Percentiles rank a stretch among this genome's conserved stretches.
Conservation (phyloP, 768 basidiomycete genomes). For the Amanita fuliginea region DNA sequence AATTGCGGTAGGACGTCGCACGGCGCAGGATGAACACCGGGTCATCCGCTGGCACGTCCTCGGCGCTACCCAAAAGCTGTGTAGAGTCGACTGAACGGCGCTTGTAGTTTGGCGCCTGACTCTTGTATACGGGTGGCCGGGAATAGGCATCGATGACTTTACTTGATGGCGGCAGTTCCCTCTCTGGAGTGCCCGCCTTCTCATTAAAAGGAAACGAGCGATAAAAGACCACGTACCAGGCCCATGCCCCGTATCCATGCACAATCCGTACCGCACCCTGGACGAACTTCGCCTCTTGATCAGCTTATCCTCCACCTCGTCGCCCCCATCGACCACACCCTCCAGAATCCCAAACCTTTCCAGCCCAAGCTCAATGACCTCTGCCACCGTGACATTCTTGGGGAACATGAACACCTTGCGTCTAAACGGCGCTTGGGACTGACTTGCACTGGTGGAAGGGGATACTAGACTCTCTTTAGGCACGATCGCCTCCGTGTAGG, state of each 20-base stretch:
- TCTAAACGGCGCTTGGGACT: slow-evolving; percentile 40
- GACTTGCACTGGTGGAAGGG: slow-evolving; percentile 23
- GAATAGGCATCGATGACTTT: slow-evolving; percentile 78
- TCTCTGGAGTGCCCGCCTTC: slow-evolving; percentile 39
- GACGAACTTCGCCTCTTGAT: slow-evolving; percentile 67
- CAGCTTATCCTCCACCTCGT: slow-evolving; percentile 92
- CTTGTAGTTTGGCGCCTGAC: slow-evolving; percentile 53
- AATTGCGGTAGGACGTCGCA: slow-evolving; percentile 62
- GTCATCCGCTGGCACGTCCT: slow-evolving; percentile 75
- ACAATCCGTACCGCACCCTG: slow-evolving; percentile 77
- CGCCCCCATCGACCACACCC: slow-evolving; percentile 97
- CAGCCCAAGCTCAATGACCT: slow-evolving; percentile 86
- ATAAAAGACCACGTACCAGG: slow-evolving; percentile 40
- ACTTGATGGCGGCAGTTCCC: slow-evolving; percentile 67
- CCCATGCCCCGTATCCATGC: slow-evolving; percentile 38
- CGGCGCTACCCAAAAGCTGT: slow-evolving; percentile 52
- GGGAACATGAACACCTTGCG: slow-evolving; percentile 87
- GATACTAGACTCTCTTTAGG: slow-evolving; percentile 60
- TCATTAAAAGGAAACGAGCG: too few species aligned
- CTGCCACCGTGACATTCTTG: slow-evolving; percentile 90
- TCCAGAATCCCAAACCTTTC: slow-evolving; percentile 93
- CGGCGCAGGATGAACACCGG: slow-evolving; percentile 87
- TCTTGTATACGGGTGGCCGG: slow-evolving; percentile 60
- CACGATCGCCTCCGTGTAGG: slow-evolving; percentile 87
- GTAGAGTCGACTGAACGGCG: slow-evolving; percentile 83